Conservation (phyloP, 768 basidiomycete species). For the Serendipita sp. region DNA sequence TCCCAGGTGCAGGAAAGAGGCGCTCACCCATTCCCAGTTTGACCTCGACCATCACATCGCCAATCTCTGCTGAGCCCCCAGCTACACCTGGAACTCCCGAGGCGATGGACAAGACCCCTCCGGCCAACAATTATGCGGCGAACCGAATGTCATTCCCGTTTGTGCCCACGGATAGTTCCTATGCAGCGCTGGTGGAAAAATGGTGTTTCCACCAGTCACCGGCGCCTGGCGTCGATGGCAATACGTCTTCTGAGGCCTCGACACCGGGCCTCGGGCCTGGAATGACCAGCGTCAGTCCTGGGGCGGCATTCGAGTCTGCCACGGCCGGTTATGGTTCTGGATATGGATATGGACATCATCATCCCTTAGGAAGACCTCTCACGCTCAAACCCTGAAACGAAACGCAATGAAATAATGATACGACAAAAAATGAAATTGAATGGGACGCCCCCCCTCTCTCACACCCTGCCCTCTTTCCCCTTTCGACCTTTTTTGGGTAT, state of each 20-base stretch:
- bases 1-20: not conserved
- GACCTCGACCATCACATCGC: not conserved
- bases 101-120: not conserved
- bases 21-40: not conserved
- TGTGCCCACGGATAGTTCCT: not conserved
- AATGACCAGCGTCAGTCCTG: not conserved
- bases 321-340: not conserved
- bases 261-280: not conserved
- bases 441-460: not conserved
- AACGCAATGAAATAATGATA: not conserved
- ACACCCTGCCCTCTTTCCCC: not conserved
- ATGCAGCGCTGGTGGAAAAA: constrained; percentile 1
- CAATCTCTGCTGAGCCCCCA: not conserved
- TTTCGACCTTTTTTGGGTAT: too few relatives aligned
- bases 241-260: not conserved
- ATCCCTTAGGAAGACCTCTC: not conserved
- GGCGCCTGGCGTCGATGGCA: not conserved
- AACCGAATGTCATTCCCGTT: constrained; percentile 3
- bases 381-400: not conserved
- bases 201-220: constrained; percentile 7
- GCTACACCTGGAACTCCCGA: not conserved
- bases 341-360: constrained; percentile 5
- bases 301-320: not conserved
- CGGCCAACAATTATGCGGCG: not conserved
- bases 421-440: not conserved